A percentile compares a stretch with the other conserved stretches of the same genome.
These are phyloP conservation scores for Aphanomyces euteiches DNA, from an alignment of 352 stramenopile genomes.

Conservation along the genomic window DNA sequence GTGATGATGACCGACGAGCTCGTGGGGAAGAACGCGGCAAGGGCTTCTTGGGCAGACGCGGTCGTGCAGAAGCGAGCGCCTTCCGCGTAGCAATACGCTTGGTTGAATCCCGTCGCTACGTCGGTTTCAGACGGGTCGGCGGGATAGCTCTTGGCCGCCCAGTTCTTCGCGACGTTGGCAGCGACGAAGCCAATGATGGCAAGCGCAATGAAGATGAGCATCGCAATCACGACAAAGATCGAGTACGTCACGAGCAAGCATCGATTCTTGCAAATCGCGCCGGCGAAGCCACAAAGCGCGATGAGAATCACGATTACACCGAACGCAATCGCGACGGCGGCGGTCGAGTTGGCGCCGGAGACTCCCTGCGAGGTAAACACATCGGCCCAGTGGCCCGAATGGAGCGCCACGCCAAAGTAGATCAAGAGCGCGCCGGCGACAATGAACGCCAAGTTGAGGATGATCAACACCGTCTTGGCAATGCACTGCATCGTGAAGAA, in stretches of 20 bases:
- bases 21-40: constrained; percentile 54
- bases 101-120: constrained; percentile 61
- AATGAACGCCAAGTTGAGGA: constrained; percentile 84
- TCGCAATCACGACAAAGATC: constrained; percentile 54
- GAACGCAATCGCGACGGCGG: constrained; percentile 65
- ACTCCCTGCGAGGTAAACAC: constrained; percentile 65
- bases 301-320: constrained; percentile 65
- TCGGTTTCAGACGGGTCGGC: constrained; percentile 43
- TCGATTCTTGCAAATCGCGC: constrained; percentile 62
- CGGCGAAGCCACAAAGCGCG: constrained; percentile 62
- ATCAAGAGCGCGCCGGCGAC: constrained; percentile 68
- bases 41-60: constrained; percentile 46
- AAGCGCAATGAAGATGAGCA: constrained; percentile 61
- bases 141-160: constrained; percentile 51
- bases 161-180: constrained; percentile 39
- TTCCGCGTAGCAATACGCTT: constrained; percentile 71
- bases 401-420: constrained; percentile 70
- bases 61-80: constrained; percentile 67
- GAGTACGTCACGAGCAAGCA: constrained; percentile 69
- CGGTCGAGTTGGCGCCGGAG: constrained; percentile 58
- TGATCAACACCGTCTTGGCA: constrained; percentile 70
- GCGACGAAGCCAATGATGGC: constrained; percentile 44
- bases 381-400: constrained; percentile 58
- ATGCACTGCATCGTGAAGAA: constrained; percentile 28
- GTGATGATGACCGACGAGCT: constrained; percentile 33